Percentiles rank a stretch among this genome's conserved stretches.
phyloP scores from a whole-genome alignment of 2,329 filamentous ascomycete genomes.

The Penicillium aurantiogriseum region DNA sequence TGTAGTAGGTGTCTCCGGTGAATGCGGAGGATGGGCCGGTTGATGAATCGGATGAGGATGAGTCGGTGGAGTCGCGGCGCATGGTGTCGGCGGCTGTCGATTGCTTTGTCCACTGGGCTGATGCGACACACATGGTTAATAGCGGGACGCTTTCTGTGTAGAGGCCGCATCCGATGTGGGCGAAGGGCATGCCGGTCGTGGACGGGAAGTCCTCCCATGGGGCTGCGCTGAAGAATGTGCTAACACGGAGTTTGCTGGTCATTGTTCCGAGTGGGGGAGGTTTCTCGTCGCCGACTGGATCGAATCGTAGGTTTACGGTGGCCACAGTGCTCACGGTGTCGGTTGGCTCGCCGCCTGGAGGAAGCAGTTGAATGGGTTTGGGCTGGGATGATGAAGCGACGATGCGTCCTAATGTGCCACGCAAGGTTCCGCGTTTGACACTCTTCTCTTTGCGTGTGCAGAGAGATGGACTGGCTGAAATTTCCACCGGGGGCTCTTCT shows the following conservation, averaged over 20 bases:
- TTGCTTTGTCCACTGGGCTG: slow-evolving; percentile 58
- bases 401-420: slow-evolving; percentile 57
- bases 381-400: slow-evolving; percentile 60
- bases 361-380: slow-evolving; percentile 52
- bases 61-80: slow-evolving; percentile 30
- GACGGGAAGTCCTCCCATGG: slow-evolving; percentile 53
- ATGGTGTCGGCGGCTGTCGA: slow-evolving; percentile 30
- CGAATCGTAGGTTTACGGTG: slow-evolving; percentile 60
- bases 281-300: slow-evolving; percentile 52
- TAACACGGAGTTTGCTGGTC: slow-evolving; percentile 55
- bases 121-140: slow-evolving; percentile 56
- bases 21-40: neutral
- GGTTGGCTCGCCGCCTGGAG: slow-evolving; percentile 35
- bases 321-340: slow-evolving; percentile 54
- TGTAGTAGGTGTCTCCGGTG: slow-evolving; percentile 55
- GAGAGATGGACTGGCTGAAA: slow-evolving; percentile 51
- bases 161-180: slow-evolving; percentile 48
- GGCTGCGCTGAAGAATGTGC: slow-evolving; percentile 56
- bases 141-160: slow-evolving; percentile 55
- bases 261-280: slow-evolving; percentile 57
- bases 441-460: slow-evolving; percentile 57
- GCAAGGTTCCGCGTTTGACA: slow-evolving; percentile 60
- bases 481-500: slow-evolving; percentile 59
- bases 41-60: slow-evolving; percentile 39
- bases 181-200: slow-evolving; percentile 41